Evolutionary conservation across 2,329 filamentous ascomycete genomes (phyloP), one percentile per base, ranked within the genome.

Genomic region (Colletotrichum sp.): DNA sequence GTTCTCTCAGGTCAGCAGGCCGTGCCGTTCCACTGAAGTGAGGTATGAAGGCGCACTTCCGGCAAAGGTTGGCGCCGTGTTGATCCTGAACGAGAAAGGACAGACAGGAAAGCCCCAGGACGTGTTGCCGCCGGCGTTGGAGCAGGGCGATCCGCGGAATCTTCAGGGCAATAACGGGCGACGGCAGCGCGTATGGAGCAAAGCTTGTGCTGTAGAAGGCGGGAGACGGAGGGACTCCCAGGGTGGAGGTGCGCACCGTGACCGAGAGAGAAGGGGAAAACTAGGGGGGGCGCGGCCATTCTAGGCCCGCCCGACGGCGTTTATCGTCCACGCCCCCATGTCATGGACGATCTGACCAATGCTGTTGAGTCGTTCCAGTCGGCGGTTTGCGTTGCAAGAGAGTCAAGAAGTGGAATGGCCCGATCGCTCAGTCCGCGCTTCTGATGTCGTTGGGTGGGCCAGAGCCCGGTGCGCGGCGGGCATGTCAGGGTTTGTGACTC

Each of bases 401-500:
- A 24, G 70, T 72, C 64, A 48, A 62, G 34, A 70, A 60, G 68
- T 34, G 73, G 48, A 63, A 65, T 73, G 32, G 70, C 22, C 57
- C 70, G 73, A 73, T 65, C 52, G 64, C 55, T 67, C 68, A 48
- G 44, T 52, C 73, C 70, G 72, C 52, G 44, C 57, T 59, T 68
- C 64, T 55, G 22, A 68, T 10, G 57, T 48, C 65, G 24, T 44
- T 69, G 48, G 34, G 70, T 76, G 70, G 74, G 65, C 70, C 70
- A 63, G 59, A 69, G 44, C 74, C 68, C 64, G 70, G 74, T 59
- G 74, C 71, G 59, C 70, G 24, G 59, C 64, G 70, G 71, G 59
- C 32, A 57, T 73, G 70, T 59, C 70, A 75, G 70, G 74, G 74
- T 64, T 65, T 22, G 70, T 73, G 74, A 76, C 65, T 76, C 64